These are phyloP conservation scores for Deakozyma indianensis DNA, from an alignment of 805 yeast species.

Conservation along the genomic window DNA sequence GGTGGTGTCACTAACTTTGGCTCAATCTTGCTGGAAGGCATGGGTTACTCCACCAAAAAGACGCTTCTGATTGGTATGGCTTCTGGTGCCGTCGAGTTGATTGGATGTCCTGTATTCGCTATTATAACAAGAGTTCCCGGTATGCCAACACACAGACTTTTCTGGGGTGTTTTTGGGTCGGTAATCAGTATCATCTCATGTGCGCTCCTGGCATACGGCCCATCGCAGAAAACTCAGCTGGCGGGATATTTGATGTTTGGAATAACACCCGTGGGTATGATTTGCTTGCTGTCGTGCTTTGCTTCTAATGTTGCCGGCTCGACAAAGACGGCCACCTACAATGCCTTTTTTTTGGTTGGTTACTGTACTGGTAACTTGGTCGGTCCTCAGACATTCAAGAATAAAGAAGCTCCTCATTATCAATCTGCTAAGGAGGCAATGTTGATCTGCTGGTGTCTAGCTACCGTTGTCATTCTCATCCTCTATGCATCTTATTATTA, in stretches of 20 bases:
- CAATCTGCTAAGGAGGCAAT: background rate
- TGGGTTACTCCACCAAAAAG: slow-evolving; percentile 5
- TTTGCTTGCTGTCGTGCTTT: slow-evolving; percentile 19
- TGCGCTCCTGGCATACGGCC: slow-evolving; percentile 32
- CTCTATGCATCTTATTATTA: slow-evolving; percentile 19
- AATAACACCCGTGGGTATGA: slow-evolving; percentile 4
- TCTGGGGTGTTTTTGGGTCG: slow-evolving; percentile 33
- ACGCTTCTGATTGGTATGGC: slow-evolving; percentile 32
- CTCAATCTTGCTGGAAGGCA: slow-evolving; percentile 20
- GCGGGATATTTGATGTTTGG: slow-evolving; percentile 26
- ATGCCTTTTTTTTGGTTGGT: slow-evolving; percentile 41
- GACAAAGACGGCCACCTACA: slow-evolving; percentile 35
- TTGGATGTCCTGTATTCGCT: slow-evolving; percentile 9
- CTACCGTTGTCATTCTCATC: slow-evolving; percentile 17
- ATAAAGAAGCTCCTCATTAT: slow-evolving; percentile 6
- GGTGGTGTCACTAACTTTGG: slow-evolving; percentile 41
- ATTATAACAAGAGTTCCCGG: slow-evolving; percentile 4
- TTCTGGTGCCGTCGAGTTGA: slow-evolving; percentile 27
- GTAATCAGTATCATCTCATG: slow-evolving; percentile 30
- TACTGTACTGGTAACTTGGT: slow-evolving; percentile 48
- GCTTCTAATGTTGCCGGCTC: slow-evolving; percentile 37
- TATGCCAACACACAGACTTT: slow-evolving; percentile 8
- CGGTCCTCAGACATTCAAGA: slow-evolving; percentile 53
- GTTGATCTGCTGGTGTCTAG: background rate
- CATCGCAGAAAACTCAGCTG: slow-evolving; percentile 22